phyloP scores from a whole-genome alignment of 1,284 basidiomycete species.

The Nidula niveotomentosa region DNA sequence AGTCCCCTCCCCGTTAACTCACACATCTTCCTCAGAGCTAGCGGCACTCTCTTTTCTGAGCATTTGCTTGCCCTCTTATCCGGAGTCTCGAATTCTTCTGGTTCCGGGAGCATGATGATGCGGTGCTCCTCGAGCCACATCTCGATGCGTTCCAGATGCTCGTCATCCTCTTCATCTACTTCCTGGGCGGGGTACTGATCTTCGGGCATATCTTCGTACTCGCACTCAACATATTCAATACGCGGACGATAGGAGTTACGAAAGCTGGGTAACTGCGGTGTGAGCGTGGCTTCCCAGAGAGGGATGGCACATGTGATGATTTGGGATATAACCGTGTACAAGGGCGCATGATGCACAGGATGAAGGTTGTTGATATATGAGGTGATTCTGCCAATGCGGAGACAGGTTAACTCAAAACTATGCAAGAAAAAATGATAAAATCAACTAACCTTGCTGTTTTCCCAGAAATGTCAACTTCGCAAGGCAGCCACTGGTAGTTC shows the following conservation, averaged over 20 bases:
- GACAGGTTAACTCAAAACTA: not conserved
- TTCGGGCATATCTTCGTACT: not conserved
- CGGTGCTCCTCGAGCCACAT: slow-evolving; percentile 5
- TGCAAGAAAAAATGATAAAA: not conserved
- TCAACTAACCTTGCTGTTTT: not conserved
- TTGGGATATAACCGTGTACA: slow-evolving; percentile 20
- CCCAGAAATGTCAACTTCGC: slow-evolving; percentile 16
- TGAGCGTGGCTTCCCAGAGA: slow-evolving; percentile 21
- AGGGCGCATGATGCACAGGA: slow-evolving; percentile 13
- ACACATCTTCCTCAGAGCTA: slow-evolving; percentile 12
- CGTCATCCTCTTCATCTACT: slow-evolving; percentile 12
- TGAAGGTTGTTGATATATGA: slow-evolving; percentile 29
- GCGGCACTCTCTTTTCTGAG: not conserved
- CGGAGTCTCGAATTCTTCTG: not conserved
- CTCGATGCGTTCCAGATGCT: slow-evolving; percentile 5
- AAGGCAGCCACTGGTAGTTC: slow-evolving; percentile 35
- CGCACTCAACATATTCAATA: not conserved
- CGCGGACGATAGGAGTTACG: slow-evolving; percentile 6
- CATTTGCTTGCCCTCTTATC: not conserved
- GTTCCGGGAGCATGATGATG: not conserved
- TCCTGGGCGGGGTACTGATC: not conserved
- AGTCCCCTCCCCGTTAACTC: slow-evolving; percentile 21
- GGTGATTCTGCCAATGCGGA: slow-evolving; percentile 14
- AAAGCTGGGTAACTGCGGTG: slow-evolving; percentile 5
- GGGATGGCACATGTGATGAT: slow-evolving; percentile 21